Base-by-base conservation (phyloP, 768 basidiomycete genomes). In the Pilatotrama ljubarskyi region DNA sequence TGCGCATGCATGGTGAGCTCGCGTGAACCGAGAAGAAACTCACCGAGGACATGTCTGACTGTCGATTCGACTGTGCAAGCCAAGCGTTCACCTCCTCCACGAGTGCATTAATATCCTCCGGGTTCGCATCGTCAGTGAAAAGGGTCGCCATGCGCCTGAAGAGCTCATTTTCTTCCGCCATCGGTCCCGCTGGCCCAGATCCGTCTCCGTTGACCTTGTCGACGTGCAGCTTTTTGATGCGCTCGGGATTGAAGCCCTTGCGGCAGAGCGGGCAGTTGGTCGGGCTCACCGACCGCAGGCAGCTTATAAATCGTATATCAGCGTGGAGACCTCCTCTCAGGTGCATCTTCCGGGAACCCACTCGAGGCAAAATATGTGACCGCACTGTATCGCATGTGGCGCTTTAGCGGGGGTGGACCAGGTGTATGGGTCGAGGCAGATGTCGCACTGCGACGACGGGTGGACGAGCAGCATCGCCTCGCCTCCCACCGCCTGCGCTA, bases 381-480 rank as follows among this genome's bases (percentile, higher is more conserved):
- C 90, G 67, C 90, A 92, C 29, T 85, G 81, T 62, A 91, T 90
- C 13, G 83, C 86, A 70, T 88, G 83, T 5, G 88, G 89, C 47
- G 81, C 76, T 66, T 80, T 79, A 41, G 75, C 72, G 38, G 77
- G 70, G 24, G 76, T 77, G 40, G 81, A 75, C 74, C 82, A 84
- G 42, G 79, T 73, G 70, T 88, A 89, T 25, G 76, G 74, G 55
- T 88, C 86, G 60, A 88, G 76, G 72, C 90, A 91, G 65, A 91
- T 84, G 72, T 91, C 90, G 76, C 90, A 91, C 61, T 78, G 80
- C 66, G 87, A 90, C 36, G 84, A 79, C 5, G 87, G 80, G 73
- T 90, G 87, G 24, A 89, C 77, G 63, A 87, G 78, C 68, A 91
- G 74, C 82, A 82, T 81, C 48, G 51, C 52, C 22, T 8, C n/a